Conservation (phyloP, 768 basidiomycete genomes). For the Lanmaoa pseudosensibilis region DNA sequence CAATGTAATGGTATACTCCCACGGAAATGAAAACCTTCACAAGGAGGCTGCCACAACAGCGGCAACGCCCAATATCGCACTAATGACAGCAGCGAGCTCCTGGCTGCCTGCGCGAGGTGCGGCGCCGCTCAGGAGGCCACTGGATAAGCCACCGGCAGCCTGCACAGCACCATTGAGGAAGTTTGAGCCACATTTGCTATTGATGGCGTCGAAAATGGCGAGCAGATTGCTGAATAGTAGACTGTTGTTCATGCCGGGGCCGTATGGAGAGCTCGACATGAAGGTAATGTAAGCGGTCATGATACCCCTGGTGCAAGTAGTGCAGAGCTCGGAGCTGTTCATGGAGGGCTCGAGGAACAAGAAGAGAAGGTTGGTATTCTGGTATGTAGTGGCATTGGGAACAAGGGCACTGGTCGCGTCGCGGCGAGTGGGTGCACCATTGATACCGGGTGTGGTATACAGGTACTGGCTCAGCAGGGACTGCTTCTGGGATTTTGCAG, state of each 20-base stretch:
- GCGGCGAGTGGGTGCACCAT: conserved; percentile 26
- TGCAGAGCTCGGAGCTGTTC: conserved; percentile 64
- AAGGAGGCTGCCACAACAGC: conserved; percentile 34
- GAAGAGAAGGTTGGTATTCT: conserved; percentile 70
- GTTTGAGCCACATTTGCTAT: conserved; percentile 60
- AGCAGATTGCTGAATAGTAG: conserved; percentile 65
- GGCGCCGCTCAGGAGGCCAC: conserved; percentile 34
- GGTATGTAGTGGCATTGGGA: conserved; percentile 59
- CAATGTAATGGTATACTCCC: conserved; percentile 17
- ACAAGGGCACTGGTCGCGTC: conserved; percentile 32
- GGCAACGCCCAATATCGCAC: conserved; percentile 35
- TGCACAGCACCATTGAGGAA: conserved; percentile 70
- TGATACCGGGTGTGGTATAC: conserved; percentile 15
- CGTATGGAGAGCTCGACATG: conserved; percentile 72
- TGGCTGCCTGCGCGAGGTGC: conserved; percentile 27
- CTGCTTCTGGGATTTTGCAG: conserved; percentile 10
- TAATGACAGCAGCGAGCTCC: conserved; percentile 29
- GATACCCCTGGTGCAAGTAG: conserved; percentile 75
- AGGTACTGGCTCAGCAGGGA: conserved; percentile 27
- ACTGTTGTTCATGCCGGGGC: conserved; percentile 66
- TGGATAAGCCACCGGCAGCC: conserved; percentile 62
- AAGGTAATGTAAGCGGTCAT: conserved; percentile 75
- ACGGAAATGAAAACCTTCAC: conserved; percentile 8
- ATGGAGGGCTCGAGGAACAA: conserved; percentile 65
- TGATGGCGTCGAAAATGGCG: conserved; percentile 62